These are phyloP conservation scores for Botrytis byssoidea DNA, from an alignment of 2,329 filamentous ascomycete species.

Conservation along the genomic window DNA sequence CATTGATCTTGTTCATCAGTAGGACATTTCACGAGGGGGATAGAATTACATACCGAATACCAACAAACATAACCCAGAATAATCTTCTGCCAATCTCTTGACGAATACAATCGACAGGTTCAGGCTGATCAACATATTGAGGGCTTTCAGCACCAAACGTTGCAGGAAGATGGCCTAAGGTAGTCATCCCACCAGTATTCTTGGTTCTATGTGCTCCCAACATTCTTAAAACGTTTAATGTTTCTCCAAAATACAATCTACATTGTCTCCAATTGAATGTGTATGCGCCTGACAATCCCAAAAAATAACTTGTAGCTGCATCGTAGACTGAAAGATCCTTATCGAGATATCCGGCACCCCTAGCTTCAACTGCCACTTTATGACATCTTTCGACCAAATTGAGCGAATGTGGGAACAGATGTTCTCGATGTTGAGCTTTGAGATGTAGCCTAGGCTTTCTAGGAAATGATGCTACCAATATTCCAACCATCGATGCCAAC, in stretches of 20 bases:
- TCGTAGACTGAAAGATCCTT: slow-evolving; percentile 57
- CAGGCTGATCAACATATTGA: slow-evolving; percentile 15
- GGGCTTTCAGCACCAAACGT: slow-evolving; percentile 30
- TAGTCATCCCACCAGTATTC: slow-evolving; percentile 39
- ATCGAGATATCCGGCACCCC: slow-evolving; percentile 59
- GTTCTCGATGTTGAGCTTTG: slow-evolving; percentile 62
- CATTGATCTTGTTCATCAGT: slow-evolving; percentile 56
- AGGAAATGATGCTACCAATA: slow-evolving; percentile 73
- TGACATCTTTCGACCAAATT: slow-evolving; percentile 70
- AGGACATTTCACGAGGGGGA: not conserved
- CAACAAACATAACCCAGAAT: slow-evolving; percentile 81
- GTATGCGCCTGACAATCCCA: slow-evolving; percentile 65
- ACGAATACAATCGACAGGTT: slow-evolving; percentile 61
- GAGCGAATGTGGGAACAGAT: slow-evolving; percentile 66
- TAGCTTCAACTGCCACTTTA: slow-evolving; percentile 64
- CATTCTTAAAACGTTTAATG: slow-evolving; percentile 65
- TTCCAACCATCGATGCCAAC: slow-evolving; percentile 71
- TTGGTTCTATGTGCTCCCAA: slow-evolving; percentile 62
- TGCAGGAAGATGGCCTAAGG: slow-evolving; percentile 29
- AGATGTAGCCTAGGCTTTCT: slow-evolving; percentile 68
- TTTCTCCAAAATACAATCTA: slow-evolving; percentile 70
- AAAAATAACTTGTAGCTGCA: slow-evolving; percentile 73
- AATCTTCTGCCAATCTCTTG: slow-evolving; percentile 74
- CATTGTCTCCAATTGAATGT: slow-evolving; percentile 66
- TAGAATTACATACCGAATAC: slow-evolving; percentile 55